Evolutionary conservation across 177 flowering plant species (phyloP).

Genomic region (Vitis hybrid): DNA sequence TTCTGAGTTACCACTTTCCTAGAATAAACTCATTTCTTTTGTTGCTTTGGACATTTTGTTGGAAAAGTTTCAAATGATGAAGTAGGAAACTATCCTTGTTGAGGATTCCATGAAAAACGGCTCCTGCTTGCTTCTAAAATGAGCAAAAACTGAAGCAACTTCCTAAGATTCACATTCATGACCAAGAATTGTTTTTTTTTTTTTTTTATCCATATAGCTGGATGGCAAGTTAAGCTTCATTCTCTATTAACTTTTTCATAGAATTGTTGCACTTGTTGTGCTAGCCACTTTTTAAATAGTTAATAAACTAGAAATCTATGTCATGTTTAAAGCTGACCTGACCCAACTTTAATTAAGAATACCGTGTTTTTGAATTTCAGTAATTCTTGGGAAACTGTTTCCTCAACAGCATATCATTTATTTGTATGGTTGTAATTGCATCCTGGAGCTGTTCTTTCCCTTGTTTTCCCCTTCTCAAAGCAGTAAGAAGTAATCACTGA

Average conservation of each 20-base stretch:
- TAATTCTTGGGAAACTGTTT: not conserved
- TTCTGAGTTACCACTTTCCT: not conserved
- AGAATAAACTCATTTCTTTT: not conserved
- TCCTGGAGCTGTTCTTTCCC: not conserved
- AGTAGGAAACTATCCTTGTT: slow-evolving; percentile 19
- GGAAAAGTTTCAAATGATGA: not conserved
- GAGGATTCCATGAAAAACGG: slow-evolving; percentile 1
- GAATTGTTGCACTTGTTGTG: not conserved
- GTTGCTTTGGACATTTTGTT: not conserved
- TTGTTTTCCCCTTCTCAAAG: not conserved
- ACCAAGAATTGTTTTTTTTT: not conserved
- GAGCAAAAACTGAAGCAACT: slow-evolving; percentile 10
- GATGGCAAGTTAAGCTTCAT: not conserved
- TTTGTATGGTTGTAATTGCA: not conserved
- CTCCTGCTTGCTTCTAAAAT: slow-evolving; percentile 8
- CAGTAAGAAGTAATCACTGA: too few species aligned
- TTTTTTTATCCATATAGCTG: not conserved
- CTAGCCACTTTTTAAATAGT: not conserved
- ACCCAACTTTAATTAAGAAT: not conserved
- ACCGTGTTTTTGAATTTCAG: not conserved
- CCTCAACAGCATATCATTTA: not conserved
- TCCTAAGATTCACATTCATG: not conserved
- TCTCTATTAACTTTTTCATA: not conserved
- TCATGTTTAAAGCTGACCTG: not conserved
- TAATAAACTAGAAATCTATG: not conserved